These are phyloP conservation scores for Shiraia sp. DNA, from an alignment of 2,329 filamentous ascomycete genomes.

Conservation along the genomic window DNA sequence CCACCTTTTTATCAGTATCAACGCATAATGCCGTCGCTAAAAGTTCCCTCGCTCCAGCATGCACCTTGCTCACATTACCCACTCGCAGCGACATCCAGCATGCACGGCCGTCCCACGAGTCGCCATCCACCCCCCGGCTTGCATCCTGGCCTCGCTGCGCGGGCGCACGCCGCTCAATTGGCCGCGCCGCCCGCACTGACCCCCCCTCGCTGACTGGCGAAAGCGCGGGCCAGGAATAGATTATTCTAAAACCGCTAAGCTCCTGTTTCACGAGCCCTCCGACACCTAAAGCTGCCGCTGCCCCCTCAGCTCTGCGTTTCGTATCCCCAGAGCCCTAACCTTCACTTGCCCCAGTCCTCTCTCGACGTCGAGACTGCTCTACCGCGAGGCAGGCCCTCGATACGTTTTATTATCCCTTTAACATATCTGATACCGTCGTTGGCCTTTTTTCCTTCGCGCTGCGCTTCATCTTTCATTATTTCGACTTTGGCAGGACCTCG, in stretches of 20 bases:
- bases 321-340: constrained; percentile 41
- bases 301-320: constrained; percentile 46
- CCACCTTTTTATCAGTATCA: neutral
- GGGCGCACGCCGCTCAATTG: constrained; percentile 22
- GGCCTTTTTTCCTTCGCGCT: constrained; percentile 42
- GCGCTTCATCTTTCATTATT: constrained; percentile 44
- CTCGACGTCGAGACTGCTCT: constrained; percentile 40
- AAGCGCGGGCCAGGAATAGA: constrained; percentile 36
- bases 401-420: constrained; percentile 43
- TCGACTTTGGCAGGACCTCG: constrained; percentile 43
- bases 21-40: constrained; percentile 5
- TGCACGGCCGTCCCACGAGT: constrained; percentile 26
- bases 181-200: constrained; percentile 27
- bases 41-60: neutral
- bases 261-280: constrained; percentile 47
- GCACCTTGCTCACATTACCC: neutral
- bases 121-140: constrained; percentile 16
- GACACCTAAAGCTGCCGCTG: constrained; percentile 46
- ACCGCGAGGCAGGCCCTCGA: constrained; percentile 45
- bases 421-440: constrained; percentile 43
- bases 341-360: constrained; percentile 36
- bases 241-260: constrained; percentile 42
- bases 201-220: constrained; percentile 28
- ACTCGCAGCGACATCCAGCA: constrained; percentile 8
- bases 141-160: constrained; percentile 13